These are phyloP conservation scores for Aureobasidium mangrovei DNA, from an alignment of 2,329 filamentous ascomycete species.

Conservation along the genomic window DNA sequence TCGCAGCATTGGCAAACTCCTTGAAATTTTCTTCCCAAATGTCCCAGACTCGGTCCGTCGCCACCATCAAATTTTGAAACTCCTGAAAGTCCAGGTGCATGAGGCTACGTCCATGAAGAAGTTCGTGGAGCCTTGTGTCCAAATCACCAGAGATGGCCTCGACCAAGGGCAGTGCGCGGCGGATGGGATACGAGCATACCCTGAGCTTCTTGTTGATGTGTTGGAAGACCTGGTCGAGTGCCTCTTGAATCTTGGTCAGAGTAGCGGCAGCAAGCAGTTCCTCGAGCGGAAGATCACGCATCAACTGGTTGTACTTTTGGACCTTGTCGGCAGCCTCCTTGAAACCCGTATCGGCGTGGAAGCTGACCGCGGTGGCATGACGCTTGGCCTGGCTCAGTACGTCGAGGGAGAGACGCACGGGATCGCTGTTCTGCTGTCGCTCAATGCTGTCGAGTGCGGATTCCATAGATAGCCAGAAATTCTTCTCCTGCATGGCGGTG, in stretches of 20 bases:
- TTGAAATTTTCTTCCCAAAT: slow-evolving; percentile 95
- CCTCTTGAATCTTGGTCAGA: slow-evolving; percentile 77
- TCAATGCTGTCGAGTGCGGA: slow-evolving; percentile 87
- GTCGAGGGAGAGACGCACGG: slow-evolving; percentile 83
- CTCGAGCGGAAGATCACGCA: slow-evolving; percentile 95
- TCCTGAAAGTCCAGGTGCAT: slow-evolving; percentile 90
- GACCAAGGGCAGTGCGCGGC: slow-evolving; percentile 83
- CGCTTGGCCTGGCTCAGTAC: slow-evolving; percentile 95
- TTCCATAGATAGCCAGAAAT: slow-evolving; percentile 98
- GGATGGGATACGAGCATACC: slow-evolving; percentile 91
- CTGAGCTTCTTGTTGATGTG: slow-evolving; percentile 98
- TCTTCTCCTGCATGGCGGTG: slow-evolving; percentile 93
- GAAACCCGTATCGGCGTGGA: slow-evolving; percentile 87
- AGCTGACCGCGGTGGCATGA: slow-evolving; percentile 95
- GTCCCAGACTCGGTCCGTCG: slow-evolving; percentile 75
- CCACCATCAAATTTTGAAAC: slow-evolving; percentile 76
- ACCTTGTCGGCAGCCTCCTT: slow-evolving; percentile 95
- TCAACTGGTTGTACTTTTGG: slow-evolving; percentile 96
- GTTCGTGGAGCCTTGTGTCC: slow-evolving; percentile 72
- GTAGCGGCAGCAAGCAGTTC: slow-evolving; percentile 90
- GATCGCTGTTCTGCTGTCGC: slow-evolving; percentile 75
- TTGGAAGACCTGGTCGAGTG: slow-evolving; percentile 78
- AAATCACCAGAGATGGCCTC: slow-evolving; percentile 93
- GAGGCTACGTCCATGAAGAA: slow-evolving; percentile 77
- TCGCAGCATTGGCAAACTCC: slow-evolving; percentile 94